Base-by-base conservation (phyloP, 2,329 filamentous ascomycete species). In the Fusarium pseudonygamai region DNA sequence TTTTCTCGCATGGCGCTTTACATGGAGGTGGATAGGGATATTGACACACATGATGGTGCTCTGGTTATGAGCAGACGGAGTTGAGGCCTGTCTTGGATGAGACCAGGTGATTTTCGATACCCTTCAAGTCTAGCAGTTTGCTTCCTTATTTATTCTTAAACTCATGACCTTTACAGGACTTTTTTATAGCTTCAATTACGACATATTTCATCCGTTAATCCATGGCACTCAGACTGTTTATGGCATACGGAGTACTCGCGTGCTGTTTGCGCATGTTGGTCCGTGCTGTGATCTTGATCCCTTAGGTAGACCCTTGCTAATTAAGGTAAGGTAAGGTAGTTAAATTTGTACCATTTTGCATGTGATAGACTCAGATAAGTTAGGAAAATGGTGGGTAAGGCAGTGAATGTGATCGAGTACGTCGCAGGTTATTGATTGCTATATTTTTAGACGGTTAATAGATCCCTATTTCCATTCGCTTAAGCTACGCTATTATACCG, bases 41-140 rank as follows among this genome's bases (percentile, higher is more conserved):
- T 46, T 67, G 69, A 63, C 60, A 55, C 55, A 64, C 52, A 46
- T 67, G 57, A 60, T 64, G 62, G 63, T 70, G 67, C 71, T 77
- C 71, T 62, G 64, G 57, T 75, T 76, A 71, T 63, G 67, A 77
- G 71, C 45, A 65, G 57, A 67, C 67, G 73, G 70, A 75, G 75
- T 74, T 77, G 50, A 61, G 43, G 63, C 72, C 64, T 74, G 67
- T 63, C 63, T 77, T 75, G 73, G 69, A 71, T 69, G 58, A 77
- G 69, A 71, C 66, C 39, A 69, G 72, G 72, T 78, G 61, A 75
- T 74, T 72, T 74, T 78, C 73, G 76, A 78, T 78, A 78, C 76
- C 76, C 76, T 73, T 78, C 60, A 52, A 73, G 58, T 73, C 62
- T 65, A 74, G 71, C 71, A 62, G 72, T 69, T 69, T 64, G 52